Percentiles rank a stretch among this genome's conserved stretches.
These are phyloP conservation scores for Bryopsis sp. DNA, from an alignment of 139 green algal genomes.

Conservation along the genomic window DNA sequence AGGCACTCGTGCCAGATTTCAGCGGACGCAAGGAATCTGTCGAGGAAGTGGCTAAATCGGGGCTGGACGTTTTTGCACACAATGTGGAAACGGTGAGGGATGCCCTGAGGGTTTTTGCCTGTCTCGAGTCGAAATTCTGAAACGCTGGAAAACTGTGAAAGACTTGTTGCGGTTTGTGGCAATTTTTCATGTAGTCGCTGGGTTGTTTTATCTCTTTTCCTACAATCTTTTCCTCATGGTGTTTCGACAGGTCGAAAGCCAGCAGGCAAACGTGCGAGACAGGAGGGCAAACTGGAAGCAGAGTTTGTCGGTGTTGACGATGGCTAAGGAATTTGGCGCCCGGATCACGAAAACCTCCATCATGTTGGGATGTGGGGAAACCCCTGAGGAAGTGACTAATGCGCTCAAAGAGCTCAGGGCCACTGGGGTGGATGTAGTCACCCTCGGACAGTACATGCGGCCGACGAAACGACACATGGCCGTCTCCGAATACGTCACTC, in stretches of 20 bases:
- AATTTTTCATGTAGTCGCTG: background rate
- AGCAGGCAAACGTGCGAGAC: slow-evolving; percentile 66
- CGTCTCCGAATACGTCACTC: slow-evolving; percentile 95
- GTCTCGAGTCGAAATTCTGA: background rate
- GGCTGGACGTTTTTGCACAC: slow-evolving; percentile 97
- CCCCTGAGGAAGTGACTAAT: slow-evolving; percentile 65
- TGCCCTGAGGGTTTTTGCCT: slow-evolving; percentile 1
- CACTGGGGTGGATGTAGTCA: slow-evolving; percentile 89
- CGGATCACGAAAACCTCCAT: slow-evolving; percentile 92
- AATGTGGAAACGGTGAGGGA: slow-evolving; percentile 95
- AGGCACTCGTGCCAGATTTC: slow-evolving; percentile 95
- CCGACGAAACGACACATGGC: slow-evolving; percentile 95
- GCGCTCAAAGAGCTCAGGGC: slow-evolving; percentile 46
- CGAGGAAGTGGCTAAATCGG: slow-evolving; percentile 54
- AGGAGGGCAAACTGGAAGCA: slow-evolving; percentile 85
- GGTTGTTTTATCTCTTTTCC: no score
- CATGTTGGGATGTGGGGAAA: slow-evolving; percentile 97
- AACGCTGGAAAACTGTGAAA: background rate
- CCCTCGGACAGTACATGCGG: slow-evolving; percentile 98
- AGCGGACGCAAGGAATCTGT: slow-evolving; percentile 55
- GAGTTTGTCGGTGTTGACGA: slow-evolving; percentile 63
- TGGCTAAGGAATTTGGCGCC: slow-evolving; percentile 72
- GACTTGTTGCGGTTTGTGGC: background rate
- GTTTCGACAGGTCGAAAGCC: slow-evolving; percentile 28
- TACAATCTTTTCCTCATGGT: no score